Conservation (phyloP, 2,329 filamentous ascomycete genomes). For the Mycogone perniciosa region DNA sequence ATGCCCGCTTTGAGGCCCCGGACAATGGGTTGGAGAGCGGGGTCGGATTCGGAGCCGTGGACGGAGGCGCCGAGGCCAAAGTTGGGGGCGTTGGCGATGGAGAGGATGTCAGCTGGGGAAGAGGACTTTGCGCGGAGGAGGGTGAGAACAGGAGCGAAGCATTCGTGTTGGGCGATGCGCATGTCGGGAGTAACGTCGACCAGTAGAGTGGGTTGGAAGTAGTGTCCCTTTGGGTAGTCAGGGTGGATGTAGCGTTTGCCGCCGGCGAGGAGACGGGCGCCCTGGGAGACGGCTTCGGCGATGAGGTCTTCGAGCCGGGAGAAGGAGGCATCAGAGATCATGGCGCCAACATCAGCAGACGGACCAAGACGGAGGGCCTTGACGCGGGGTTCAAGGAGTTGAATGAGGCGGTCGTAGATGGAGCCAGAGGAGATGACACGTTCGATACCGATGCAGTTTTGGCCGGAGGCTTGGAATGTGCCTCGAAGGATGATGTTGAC, state of each 20-base stretch:
- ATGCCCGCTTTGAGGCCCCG: slow-evolving; percentile 71
- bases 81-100: slow-evolving; percentile 73
- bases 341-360: slow-evolving; percentile 76
- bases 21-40: slow-evolving; percentile 58
- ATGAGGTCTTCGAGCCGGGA: slow-evolving; percentile 70
- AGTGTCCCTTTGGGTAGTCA: slow-evolving; percentile 70
- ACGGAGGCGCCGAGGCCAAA: slow-evolving; percentile 88
- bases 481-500: slow-evolving; percentile 81
- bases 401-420: slow-evolving; percentile 69
- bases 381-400: slow-evolving; percentile 67
- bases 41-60: slow-evolving; percentile 62
- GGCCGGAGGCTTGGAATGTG: slow-evolving; percentile 89
- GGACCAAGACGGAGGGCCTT: slow-evolving; percentile 69
- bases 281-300: slow-evolving; percentile 66
- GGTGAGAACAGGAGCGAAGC: slow-evolving; percentile 87
- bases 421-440: slow-evolving; percentile 74
- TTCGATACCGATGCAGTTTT: slow-evolving; percentile 98
- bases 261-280: slow-evolving; percentile 75
- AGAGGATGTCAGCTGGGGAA: slow-evolving; percentile 56
- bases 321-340: slow-evolving; percentile 77
- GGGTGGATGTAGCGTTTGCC: slow-evolving; percentile 69
- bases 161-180: slow-evolving; percentile 82
- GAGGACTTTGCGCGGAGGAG: slow-evolving; percentile 68
- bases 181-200: slow-evolving; percentile 83
- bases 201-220: slow-evolving; percentile 86